Conservation (phyloP, 768 basidiomycete species). For the Pleurotus cornucopiae region DNA sequence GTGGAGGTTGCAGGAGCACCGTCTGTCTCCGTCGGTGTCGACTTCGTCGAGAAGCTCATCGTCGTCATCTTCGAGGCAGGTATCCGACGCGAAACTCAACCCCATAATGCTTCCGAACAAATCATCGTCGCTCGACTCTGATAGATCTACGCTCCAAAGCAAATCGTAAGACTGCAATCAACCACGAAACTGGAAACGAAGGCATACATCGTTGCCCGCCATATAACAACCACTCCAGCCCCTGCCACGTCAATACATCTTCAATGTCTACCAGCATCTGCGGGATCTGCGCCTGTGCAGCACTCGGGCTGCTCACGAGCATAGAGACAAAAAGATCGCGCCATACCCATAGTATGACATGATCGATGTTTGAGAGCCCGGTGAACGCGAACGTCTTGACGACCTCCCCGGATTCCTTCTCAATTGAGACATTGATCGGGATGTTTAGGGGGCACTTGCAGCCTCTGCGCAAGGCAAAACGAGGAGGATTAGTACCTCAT, state of each 20-base stretch:
- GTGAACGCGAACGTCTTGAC: constrained; percentile 36
- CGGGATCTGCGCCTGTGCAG: constrained; percentile 30
- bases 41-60: constrained; percentile 18
- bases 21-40: constrained; percentile 19
- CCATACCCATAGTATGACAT: constrained; percentile 60
- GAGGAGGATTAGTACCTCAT: neutral
- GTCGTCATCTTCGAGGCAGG: constrained; percentile 10
- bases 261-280: constrained; percentile 63
- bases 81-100: neutral
- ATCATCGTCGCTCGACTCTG: constrained; percentile 9
- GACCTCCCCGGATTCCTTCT: constrained; percentile 26
- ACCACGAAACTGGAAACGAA: constrained; percentile 3
- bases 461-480: constrained; percentile 19
- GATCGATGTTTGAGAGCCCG: constrained; percentile 33
- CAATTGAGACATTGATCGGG: constrained; percentile 32
- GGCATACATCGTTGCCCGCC: constrained; percentile 46
- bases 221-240: constrained; percentile 47
- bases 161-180: no score
- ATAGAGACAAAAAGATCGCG: constrained; percentile 61
- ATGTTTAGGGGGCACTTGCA: constrained; percentile 40
- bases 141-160: no score
- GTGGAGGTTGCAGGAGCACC: constrained; percentile 29
- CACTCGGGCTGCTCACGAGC: constrained; percentile 32
- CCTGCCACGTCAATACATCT: constrained; percentile 40
- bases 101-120: neutral